Percentiles rank a stretch among this genome's conserved stretches.
Conservation (phyloP, 163 green algal species). For the Chlorella variabilis region DNA sequence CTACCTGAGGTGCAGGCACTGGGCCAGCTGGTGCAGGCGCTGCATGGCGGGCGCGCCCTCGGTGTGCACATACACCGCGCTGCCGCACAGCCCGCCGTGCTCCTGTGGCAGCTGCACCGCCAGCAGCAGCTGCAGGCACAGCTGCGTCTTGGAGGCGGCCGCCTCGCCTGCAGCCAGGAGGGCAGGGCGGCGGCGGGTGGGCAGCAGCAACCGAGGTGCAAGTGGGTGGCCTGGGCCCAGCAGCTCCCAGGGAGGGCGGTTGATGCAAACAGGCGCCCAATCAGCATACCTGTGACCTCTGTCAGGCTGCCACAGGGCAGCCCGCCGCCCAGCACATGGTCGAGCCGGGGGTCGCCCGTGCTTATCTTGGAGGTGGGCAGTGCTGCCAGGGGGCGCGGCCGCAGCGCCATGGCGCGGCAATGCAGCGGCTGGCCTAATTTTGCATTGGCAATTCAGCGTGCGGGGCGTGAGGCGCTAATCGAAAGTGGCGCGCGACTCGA, state of each 20-base stretch:
- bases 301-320: slow-evolving; percentile 66
- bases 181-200: not conserved
- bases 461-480: too few species aligned
- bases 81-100: slow-evolving; percentile 57
- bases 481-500: too few species aligned
- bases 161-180: slow-evolving; percentile 61
- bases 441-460: too few species aligned
- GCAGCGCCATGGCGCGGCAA: too few species aligned
- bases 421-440: too few species aligned
- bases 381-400: slow-evolving; percentile 2
- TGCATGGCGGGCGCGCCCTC: slow-evolving; percentile 71
- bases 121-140: slow-evolving; percentile 76
- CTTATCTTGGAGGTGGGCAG: slow-evolving; percentile 26
- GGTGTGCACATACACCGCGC: slow-evolving; percentile 72
- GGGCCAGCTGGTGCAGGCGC: slow-evolving; percentile 58
- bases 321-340: slow-evolving; percentile 65
- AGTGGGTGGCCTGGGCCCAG: too few species aligned
- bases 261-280: too few species aligned
- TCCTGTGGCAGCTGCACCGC: slow-evolving; percentile 48
- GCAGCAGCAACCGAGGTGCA: not conserved
- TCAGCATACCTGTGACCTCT: slow-evolving; percentile 61
- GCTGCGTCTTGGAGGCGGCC: slow-evolving; percentile 74
- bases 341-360: slow-evolving; percentile 58
- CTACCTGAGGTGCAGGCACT: slow-evolving; percentile 27
- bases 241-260: too few species aligned